Conservation (phyloP, 805 yeast genomes). For the Saccharomycopsis sp. region DNA sequence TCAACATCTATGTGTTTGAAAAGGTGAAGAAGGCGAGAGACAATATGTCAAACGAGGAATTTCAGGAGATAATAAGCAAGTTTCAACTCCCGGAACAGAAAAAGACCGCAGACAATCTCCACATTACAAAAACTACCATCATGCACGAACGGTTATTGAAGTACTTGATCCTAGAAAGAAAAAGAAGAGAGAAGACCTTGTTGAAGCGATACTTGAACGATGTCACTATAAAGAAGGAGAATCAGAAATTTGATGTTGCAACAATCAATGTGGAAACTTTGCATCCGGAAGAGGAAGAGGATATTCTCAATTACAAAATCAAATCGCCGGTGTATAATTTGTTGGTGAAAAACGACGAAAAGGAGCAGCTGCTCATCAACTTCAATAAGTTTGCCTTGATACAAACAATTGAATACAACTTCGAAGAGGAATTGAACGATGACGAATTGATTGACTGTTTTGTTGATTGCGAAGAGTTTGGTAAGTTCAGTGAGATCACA, state of each 20-base stretch:
- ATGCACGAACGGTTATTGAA: constrained; percentile 31
- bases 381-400: constrained; percentile 30
- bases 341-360: constrained; percentile 22
- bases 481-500: constrained; percentile 1
- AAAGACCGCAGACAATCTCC: constrained; percentile 1
- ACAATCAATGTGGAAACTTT: constrained; percentile 10
- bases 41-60: constrained; percentile 19
- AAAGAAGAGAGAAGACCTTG: constrained; percentile 26
- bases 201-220: constrained; percentile 24
- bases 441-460: constrained; percentile 67
- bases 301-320: constrained; percentile 30
- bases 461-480: constrained; percentile 51
- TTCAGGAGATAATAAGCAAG: constrained; percentile 23
- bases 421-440: constrained; percentile 53
- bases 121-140: constrained; percentile 28
- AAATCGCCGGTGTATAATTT: constrained; percentile 27
- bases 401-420: constrained; percentile 32
- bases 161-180: constrained; percentile 31
- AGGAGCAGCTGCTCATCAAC: neutral
- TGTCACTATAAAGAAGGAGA: constrained; percentile 1
- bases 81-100: constrained; percentile 20
- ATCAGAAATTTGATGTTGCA: neutral
- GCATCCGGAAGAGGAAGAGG: constrained; percentile 23
- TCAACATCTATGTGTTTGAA: constrained; percentile 31
- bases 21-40: constrained; percentile 27